Evolutionary conservation across 345 rosid species (phyloP).

Genomic region (Noccaea caerulescens): DNA sequence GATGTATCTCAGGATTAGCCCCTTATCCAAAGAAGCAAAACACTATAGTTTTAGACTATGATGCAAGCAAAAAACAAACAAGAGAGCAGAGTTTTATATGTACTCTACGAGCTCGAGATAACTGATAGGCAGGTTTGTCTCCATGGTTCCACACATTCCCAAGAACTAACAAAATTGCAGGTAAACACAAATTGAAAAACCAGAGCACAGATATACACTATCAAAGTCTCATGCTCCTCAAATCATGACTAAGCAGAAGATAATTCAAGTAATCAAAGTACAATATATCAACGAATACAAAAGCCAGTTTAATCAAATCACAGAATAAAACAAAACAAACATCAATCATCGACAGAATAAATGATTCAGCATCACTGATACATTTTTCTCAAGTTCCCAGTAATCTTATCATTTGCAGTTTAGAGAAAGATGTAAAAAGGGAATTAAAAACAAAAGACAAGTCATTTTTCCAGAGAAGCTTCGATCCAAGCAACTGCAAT

Average conservation of each 20-base stretch:
- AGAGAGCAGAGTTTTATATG: constrained; percentile 11
- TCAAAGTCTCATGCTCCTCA: constrained; percentile 11
- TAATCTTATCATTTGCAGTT: constrained; percentile 27
- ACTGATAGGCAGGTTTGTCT: constrained; percentile 10
- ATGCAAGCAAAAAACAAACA: neutral
- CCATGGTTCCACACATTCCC: constrained; percentile 18
- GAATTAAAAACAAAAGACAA: constrained; percentile 8
- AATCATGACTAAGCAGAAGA: constrained; percentile 12
- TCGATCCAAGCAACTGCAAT: constrained; percentile 24
- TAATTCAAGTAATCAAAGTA: neutral
- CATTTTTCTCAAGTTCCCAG: neutral
- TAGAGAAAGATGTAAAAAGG: neutral
- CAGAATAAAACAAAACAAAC: neutral
- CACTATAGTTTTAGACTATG: constrained; percentile 37
- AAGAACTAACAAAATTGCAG: constrained; percentile 2
- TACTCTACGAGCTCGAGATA: constrained; percentile 28
- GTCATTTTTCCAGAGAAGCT: constrained; percentile 2
- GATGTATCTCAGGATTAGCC: constrained; percentile 41
- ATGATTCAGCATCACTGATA: neutral
- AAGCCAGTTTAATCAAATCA: constrained; percentile 1
- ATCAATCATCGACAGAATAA: neutral
- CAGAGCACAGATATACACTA: constrained; percentile 3
- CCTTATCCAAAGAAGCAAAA: constrained; percentile 43
- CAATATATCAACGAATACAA: neutral
- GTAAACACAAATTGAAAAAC: neutral